A percentile compares a stretch with the other conserved stretches of the same genome.
These are phyloP conservation scores for Suhomyces taliae DNA, from an alignment of 1,139 yeast species.

Conservation along the genomic window DNA sequence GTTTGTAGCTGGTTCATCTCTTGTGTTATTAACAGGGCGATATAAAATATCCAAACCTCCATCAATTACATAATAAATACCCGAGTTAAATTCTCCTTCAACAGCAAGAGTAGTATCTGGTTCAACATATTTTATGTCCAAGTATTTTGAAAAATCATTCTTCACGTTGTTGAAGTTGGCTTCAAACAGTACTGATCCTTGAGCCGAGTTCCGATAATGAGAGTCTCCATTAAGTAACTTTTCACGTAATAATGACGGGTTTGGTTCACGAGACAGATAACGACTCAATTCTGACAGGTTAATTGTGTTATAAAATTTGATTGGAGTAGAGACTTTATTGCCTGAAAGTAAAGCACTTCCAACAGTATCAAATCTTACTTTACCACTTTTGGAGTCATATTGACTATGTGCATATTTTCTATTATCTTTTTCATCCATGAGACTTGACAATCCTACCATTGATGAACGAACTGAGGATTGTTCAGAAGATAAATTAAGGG, in stretches of 20 bases:
- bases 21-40: slow-evolving; percentile 7
- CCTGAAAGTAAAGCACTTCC: slow-evolving; percentile 15
- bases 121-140: slow-evolving; percentile 57
- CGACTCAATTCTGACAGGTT: slow-evolving; percentile 19
- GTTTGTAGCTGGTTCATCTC: slow-evolving; percentile 20
- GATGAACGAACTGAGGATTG: slow-evolving; percentile 31
- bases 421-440: slow-evolving; percentile 20
- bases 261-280: not conserved
- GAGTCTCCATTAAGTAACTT: not conserved
- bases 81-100: slow-evolving; percentile 68
- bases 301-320: slow-evolving; percentile 32
- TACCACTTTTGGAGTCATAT: slow-evolving; percentile 23
- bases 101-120: slow-evolving; percentile 59
- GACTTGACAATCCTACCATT: slow-evolving; percentile 28
- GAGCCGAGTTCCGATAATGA: not conserved
- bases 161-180: slow-evolving; percentile 47
- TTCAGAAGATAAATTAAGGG: slow-evolving; percentile 11
- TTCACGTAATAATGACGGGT: not conserved
- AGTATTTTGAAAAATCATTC: slow-evolving; percentile 60
- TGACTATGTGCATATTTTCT: slow-evolving; percentile 2
- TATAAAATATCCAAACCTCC: slow-evolving; percentile 69
- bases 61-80: slow-evolving; percentile 75
- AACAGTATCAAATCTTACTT: slow-evolving; percentile 22
- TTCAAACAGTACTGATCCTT: slow-evolving; percentile 1
- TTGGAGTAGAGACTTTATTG: slow-evolving; percentile 18